These are phyloP conservation scores for Microdochium nivale DNA, from an alignment of 2,329 filamentous ascomycete species.

Conservation along the genomic window DNA sequence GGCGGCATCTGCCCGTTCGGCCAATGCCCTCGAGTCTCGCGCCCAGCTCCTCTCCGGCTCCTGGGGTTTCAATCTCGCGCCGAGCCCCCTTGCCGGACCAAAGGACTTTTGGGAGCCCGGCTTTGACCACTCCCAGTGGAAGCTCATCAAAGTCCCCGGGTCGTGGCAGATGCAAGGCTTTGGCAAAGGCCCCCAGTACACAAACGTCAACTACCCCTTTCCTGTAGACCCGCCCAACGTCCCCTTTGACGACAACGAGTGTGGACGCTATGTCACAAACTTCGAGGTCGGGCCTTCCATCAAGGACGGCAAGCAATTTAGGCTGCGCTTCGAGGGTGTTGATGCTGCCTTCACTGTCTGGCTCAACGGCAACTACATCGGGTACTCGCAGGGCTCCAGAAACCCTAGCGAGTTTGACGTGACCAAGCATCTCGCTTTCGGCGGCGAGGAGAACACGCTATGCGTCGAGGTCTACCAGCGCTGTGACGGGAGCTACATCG, in stretches of 20 bases:
- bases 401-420: slow-evolving; percentile 70
- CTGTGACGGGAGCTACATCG: slow-evolving; percentile 64
- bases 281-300: slow-evolving; percentile 35
- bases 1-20: slow-evolving; percentile 37
- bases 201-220: slow-evolving; percentile 54
- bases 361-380: slow-evolving; percentile 59
- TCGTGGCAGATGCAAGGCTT: slow-evolving; percentile 63
- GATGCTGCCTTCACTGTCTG: slow-evolving; percentile 65
- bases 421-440: slow-evolving; percentile 36
- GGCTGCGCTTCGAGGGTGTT: slow-evolving; percentile 68
- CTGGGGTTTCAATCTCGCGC: slow-evolving; percentile 44
- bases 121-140: slow-evolving; percentile 28
- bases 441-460: slow-evolving; percentile 41
- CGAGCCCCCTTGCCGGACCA: slow-evolving; percentile 36
- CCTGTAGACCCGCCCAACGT: slow-evolving; percentile 58
- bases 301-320: slow-evolving; percentile 41
- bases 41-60: slow-evolving; percentile 38
- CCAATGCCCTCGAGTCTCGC: slow-evolving; percentile 28
- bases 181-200: slow-evolving; percentile 52
- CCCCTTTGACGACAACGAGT: slow-evolving; percentile 55
- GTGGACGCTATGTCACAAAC: slow-evolving; percentile 51
- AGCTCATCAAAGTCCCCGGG: slow-evolving; percentile 50
- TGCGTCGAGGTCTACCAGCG: slow-evolving; percentile 64
- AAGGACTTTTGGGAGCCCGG: slow-evolving; percentile 25
- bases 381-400: slow-evolving; percentile 64